phyloP scores from a whole-genome alignment of 208 protist genomes.

The Trypanosomatidae sp. region DNA sequence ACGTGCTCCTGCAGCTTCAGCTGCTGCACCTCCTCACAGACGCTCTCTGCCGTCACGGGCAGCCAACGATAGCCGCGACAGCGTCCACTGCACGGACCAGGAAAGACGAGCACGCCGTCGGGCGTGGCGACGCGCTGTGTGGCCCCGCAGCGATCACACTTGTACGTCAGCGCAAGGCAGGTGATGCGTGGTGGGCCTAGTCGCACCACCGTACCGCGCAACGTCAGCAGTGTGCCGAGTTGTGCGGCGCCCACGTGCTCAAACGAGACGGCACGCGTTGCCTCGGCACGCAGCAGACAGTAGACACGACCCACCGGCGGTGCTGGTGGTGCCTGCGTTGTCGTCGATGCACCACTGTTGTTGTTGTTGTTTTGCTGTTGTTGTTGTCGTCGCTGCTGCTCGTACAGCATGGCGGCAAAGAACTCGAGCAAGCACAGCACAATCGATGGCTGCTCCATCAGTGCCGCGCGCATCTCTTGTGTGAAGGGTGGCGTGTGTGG shows the following conservation, averaged over 20 bases:
- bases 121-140: slow-evolving; percentile 24
- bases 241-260: slow-evolving; percentile 53
- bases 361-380: slow-evolving; percentile 2
- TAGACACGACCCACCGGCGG: slow-evolving; percentile 9
- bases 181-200: slow-evolving; percentile 54
- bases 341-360: slow-evolving; percentile 1
- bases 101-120: slow-evolving; percentile 65
- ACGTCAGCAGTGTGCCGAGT: slow-evolving; percentile 48
- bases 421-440: slow-evolving; percentile 61
- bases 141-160: slow-evolving; percentile 49
- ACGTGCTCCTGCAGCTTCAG: slow-evolving; percentile 73
- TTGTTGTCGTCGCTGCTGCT: slow-evolving; percentile 6
- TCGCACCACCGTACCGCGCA: slow-evolving; percentile 67
- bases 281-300: slow-evolving; percentile 10
- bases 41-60: slow-evolving; percentile 28
- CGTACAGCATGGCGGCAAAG: slow-evolving; percentile 41
- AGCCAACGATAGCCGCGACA: slow-evolving; percentile 68
- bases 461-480: slow-evolving; percentile 21
- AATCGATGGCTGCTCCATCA: slow-evolving; percentile 38
- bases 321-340: background rate
- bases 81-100: slow-evolving; percentile 32
- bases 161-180: slow-evolving; percentile 49
- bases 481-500: slow-evolving; percentile 8
- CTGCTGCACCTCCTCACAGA: slow-evolving; percentile 74
- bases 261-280: slow-evolving; percentile 22